phyloP scores from a whole-genome alignment of 371 early-diverging fungal species.

The Mortierella sp. region DNA sequence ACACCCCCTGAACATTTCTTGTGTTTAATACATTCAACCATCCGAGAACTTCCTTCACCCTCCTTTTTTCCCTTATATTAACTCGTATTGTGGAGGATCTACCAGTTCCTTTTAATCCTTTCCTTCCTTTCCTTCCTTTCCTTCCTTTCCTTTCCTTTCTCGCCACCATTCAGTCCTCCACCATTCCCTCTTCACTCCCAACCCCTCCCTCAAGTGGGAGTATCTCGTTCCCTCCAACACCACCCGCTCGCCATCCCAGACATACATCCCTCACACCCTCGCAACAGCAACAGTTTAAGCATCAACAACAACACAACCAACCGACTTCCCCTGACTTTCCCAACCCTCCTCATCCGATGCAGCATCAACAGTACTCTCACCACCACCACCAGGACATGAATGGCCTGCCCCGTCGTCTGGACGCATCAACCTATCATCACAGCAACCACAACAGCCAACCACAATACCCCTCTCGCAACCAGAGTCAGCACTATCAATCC shows the following conservation, averaged over 20 bases:
- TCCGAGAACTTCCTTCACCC: not conserved
- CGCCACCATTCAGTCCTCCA: constrained; percentile 17
- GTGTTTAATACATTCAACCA: not conserved
- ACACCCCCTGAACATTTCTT: not conserved
- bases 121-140: not conserved
- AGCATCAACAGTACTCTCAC: constrained; percentile 18
- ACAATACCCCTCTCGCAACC: constrained; percentile 46
- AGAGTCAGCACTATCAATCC: constrained; percentile 47
- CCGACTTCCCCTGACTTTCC: not conserved
- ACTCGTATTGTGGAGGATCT: not conserved
- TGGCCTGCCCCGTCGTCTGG: constrained; percentile 18
- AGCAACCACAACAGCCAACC: not conserved
- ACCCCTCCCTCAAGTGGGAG: constrained; percentile 39
- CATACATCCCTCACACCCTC: constrained; percentile 3
- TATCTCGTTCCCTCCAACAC: constrained; percentile 13
- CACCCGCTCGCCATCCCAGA: constrained; percentile 24
- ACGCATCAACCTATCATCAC: not conserved
- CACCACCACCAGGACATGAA: constrained; percentile 8
- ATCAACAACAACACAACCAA: not conserved
- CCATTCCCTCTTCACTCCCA: constrained; percentile 32
- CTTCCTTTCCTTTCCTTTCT: not conserved
- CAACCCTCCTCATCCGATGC: constrained; percentile 2
- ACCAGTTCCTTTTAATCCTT: not conserved
- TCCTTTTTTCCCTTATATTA: not conserved
- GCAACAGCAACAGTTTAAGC: constrained; percentile 12